A percentile compares a stretch with the other conserved stretches of the same genome.
Evolutionary conservation across 1,139 yeast genomes (phyloP).

Genomic region (Meyerozyma athensensis): DNA sequence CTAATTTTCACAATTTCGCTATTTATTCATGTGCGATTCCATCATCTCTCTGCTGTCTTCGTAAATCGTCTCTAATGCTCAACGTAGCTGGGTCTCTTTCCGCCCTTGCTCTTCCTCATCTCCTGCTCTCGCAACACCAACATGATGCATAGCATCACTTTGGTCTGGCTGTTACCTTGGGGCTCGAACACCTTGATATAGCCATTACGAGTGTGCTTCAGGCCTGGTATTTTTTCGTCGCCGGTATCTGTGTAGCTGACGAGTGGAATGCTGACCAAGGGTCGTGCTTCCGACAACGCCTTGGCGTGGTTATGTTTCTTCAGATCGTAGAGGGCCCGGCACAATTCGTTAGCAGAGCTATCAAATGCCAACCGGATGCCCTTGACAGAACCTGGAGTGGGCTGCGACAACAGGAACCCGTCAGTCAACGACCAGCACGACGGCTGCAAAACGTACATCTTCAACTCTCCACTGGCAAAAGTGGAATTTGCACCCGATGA

Average conservation of each 20-base stretch:
- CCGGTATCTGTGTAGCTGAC: conserved; percentile 30
- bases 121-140: conserved; percentile 38
- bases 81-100: conserved; percentile 19
- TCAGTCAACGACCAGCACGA: conserved; percentile 22
- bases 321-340: conserved; percentile 10
- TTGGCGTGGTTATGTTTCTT: conserved; percentile 10
- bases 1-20: no score
- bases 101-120: conserved; percentile 33
- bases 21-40: no score
- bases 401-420: conserved; percentile 7
- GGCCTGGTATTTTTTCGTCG: conserved; percentile 19
- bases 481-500: conserved; percentile 37
- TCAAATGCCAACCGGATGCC: conserved; percentile 12
- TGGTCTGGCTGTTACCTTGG: conserved; percentile 15
- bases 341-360: conserved; percentile 7
- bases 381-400: conserved; percentile 8
- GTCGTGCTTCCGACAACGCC: conserved; percentile 11
- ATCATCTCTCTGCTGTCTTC: no score
- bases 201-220: conserved; percentile 24
- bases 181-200: conserved; percentile 26
- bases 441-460: conserved; percentile 22
- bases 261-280: conserved; percentile 26
- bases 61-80: no score
- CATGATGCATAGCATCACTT: conserved; percentile 26
- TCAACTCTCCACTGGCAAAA: conserved; percentile 31